These are phyloP conservation scores for Populus tomentosa DNA, from an alignment of 441 rosid species.

Conservation along the genomic window DNA sequence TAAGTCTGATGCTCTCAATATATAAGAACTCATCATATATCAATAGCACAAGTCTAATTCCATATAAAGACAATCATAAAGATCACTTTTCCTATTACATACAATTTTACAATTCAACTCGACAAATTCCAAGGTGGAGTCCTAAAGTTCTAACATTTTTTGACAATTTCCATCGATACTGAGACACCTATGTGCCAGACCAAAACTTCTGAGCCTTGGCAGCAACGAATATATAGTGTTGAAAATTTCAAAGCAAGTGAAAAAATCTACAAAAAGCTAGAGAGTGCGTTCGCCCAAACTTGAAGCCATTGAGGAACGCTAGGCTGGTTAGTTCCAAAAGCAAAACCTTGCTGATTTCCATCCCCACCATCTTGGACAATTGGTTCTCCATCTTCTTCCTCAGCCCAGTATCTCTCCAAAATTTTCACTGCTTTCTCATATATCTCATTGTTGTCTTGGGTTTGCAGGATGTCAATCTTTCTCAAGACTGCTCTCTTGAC, in stretches of 20 bases:
- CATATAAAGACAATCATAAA: conserved; percentile 3
- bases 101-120: neutral
- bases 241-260: conserved; percentile 15
- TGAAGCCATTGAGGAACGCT: conserved; percentile 54
- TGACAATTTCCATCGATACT: neutral
- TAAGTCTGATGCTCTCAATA: neutral
- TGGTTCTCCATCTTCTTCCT: conserved; percentile 61
- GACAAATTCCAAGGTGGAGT: neutral
- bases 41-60: neutral
- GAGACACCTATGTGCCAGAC: conserved; percentile 24
- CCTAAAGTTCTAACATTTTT: neutral
- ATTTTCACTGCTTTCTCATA: conserved; percentile 70
- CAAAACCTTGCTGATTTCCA: conserved; percentile 42
- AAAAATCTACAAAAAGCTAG: conserved; percentile 2
- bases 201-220: conserved; percentile 30
- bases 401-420: conserved; percentile 72
- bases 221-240: conserved; percentile 2
- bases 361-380: too few relatives aligned
- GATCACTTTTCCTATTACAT: conserved; percentile 19
- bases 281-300: conserved; percentile 39
- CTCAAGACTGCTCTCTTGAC: conserved; percentile 30
- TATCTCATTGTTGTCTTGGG: conserved; percentile 63
- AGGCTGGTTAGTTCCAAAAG: conserved; percentile 45
- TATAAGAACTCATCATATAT: neutral
- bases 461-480: conserved; percentile 65